Base-by-base conservation (phyloP, 176 grass and related monocot genomes). In the Rhynchospora tenuis region DNA sequence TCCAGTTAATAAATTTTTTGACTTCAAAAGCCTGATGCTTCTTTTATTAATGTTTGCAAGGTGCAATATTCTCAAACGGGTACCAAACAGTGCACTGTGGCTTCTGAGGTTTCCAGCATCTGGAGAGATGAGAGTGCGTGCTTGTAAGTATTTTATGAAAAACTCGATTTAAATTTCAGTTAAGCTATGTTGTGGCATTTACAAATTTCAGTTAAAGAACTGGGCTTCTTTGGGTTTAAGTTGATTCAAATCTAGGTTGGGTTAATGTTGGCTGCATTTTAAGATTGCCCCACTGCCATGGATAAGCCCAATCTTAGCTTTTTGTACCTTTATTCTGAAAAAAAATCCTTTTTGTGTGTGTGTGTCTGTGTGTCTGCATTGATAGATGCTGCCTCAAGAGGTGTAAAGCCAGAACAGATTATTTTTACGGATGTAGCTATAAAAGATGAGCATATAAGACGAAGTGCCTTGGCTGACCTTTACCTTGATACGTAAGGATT, bases 371-470 rank as follows among this genome's bases (percentile, higher is more conserved):
- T 86, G 54, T 78, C 11, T 46, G 29, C 12, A 14, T 74, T 68
- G 42, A 58, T 20, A 97, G 94, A 97, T 97, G 94, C 94, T 82
- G 89, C 78, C 76, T 88, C 88, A 14, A 86, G 85, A 85, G 94
- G 94, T 56, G 91, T 93, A 33, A 90, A 84, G 68, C 45, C 91
- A 76, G 89, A 97, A 31, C 94, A 90, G 83, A 97, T 97, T 64
- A 88, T 97, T 80, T 97, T 97, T 81, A 97, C 94, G 7, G 94
- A 97, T n/a, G 94, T 97, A 81, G 94, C 94, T 71, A 84, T 92
- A 81, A 97, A 97, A 86, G 91, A 90, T 86, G 94, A 97, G 72
- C 94, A 97, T 83, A 97, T 97, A 66, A 64, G 84, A 31, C 94
- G 94, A 29, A 91, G 94, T 84, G 71, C 88, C 69, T 89, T 97